Percentiles rank a stretch among this genome's conserved stretches.
Conservation (phyloP, 2,329 filamentous ascomycete species). For the Colletotrichum paranaense region DNA sequence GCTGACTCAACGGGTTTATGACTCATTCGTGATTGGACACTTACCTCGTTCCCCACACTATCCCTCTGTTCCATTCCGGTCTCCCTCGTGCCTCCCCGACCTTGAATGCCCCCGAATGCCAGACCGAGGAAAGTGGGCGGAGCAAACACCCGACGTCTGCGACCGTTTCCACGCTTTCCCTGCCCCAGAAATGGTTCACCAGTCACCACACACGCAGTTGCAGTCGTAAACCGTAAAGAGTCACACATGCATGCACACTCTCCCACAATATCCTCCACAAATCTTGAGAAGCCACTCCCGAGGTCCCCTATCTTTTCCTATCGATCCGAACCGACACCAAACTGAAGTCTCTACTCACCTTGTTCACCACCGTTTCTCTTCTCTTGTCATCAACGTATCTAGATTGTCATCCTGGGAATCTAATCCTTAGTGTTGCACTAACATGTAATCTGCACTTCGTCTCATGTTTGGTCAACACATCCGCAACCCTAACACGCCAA, state of each 20-base stretch:
- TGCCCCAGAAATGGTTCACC: neutral
- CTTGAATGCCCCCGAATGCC: neutral
- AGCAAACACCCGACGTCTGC: slow-evolving; percentile 13
- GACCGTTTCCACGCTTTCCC: neutral
- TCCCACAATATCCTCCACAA: neutral
- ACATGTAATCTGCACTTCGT: neutral
- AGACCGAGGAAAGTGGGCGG: slow-evolving; percentile 12
- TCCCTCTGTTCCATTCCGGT: too few species aligned
- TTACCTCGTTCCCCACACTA: neutral
- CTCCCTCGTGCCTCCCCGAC: neutral
- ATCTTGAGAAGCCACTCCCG: too few species aligned
- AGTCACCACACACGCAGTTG: too few species aligned
- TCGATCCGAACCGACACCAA: neutral
- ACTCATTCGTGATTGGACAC: slow-evolving; percentile 17
- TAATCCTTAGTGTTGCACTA: too few species aligned
- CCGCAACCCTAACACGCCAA: neutral
- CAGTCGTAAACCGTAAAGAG: neutral
- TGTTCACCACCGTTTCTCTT: neutral
- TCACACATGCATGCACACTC: neutral
- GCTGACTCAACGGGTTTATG: slow-evolving; percentile 12
- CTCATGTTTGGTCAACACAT: neutral
- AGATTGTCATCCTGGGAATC: neutral
- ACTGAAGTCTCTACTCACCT: neutral
- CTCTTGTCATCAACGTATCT: too few species aligned
- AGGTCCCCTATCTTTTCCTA: neutral